Evolutionary conservation across 495 filamentous ascomycete species (phyloP), one percentile per base, ranked within the genome.

Genomic region (Cetradonia linearis): DNA sequence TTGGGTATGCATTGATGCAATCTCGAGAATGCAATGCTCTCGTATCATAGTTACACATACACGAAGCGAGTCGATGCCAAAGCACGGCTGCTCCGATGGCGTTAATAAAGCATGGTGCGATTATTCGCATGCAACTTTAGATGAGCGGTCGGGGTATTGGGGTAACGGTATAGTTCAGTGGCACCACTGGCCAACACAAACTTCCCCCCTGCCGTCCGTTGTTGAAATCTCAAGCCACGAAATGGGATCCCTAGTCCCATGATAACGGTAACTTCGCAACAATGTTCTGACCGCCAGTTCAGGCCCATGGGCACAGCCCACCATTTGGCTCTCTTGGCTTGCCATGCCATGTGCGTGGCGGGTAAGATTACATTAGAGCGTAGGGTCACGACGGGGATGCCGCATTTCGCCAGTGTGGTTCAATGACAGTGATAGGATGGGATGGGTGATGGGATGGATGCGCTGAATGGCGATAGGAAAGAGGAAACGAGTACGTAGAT

Each of bases 271-370:
- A 48, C 49, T 61, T 50, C 28, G 34, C 25, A 61, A 61, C 40
- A 61, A 20, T 61, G 37, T 48, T 55, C 59, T 61, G 59, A 61
- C 59, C 59, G 59, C 59, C 59, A 61, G 50, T 61, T 54, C 52
- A 61, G 59, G 50, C 28, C 37, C n/a, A 30, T 56, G n/a, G 28
- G 59, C 59, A 55, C 59, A 55, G 59, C 52, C 52, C 52, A n/a
- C 42, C 40, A 25, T 25, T 34, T 31, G 5, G 11, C 31, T 57
- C 30, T n/a, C 38, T 55, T 38, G 34, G 36, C 54, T 56, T 14
- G 53, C 54, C 27, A 46, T 46, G 31, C 28, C 28, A 53, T 53
- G 49, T 34, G 49, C 49, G 49, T 31, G 10, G 27, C 27, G 49
- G 49, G 28, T 30, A 23, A 16, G 28, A 53, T 31, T 46, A 16